Conservation (phyloP, 1,139 yeast species). For the Torulaspora pretoriensis region DNA sequence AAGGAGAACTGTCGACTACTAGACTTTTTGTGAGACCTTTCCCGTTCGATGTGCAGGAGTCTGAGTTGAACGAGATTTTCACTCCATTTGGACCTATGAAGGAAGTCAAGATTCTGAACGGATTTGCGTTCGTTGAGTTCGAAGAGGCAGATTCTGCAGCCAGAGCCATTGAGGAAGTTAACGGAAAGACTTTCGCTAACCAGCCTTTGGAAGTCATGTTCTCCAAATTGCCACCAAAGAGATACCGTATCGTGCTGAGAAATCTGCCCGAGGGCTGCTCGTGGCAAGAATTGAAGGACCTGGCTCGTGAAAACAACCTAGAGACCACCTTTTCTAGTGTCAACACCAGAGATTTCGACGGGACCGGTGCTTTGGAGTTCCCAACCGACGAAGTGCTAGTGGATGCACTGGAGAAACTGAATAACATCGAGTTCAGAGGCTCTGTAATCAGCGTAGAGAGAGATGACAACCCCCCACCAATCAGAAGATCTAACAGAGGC, state of each 20-base stretch:
- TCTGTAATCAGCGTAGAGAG: slow-evolving; percentile 62
- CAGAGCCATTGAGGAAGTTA: slow-evolving; percentile 60
- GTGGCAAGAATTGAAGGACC: slow-evolving; percentile 84
- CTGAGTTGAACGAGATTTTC: slow-evolving; percentile 65
- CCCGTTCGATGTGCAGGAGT: slow-evolving; percentile 45
- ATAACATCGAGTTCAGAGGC: slow-evolving; percentile 71
- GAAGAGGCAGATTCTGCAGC: slow-evolving; percentile 63
- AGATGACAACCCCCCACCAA: slow-evolving; percentile 73
- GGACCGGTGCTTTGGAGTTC: slow-evolving; percentile 76
- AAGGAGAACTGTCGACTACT: slow-evolving; percentile 44
- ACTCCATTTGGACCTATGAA: slow-evolving; percentile 59
- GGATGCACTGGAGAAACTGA: slow-evolving; percentile 62
- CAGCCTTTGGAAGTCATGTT: slow-evolving; percentile 63
- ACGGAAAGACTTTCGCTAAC: slow-evolving; percentile 55
- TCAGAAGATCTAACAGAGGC: slow-evolving; percentile 50
- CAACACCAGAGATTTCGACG: slow-evolving; percentile 60
- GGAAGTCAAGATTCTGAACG: slow-evolving; percentile 67
- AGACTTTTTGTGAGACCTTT: slow-evolving; percentile 53
- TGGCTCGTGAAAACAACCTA: slow-evolving; percentile 63
- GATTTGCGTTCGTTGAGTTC: slow-evolving; percentile 71
- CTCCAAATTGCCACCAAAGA: slow-evolving; percentile 66
- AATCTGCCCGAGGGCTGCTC: slow-evolving; percentile 72
- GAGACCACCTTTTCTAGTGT: slow-evolving; percentile 73
- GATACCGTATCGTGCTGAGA: slow-evolving; percentile 63
- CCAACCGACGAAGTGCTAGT: slow-evolving; percentile 68